Percentiles rank a stretch among this genome's conserved stretches.
phyloP scores from a whole-genome alignment of 78 protist genomes.

The Chrysochromulina parva region DNA sequence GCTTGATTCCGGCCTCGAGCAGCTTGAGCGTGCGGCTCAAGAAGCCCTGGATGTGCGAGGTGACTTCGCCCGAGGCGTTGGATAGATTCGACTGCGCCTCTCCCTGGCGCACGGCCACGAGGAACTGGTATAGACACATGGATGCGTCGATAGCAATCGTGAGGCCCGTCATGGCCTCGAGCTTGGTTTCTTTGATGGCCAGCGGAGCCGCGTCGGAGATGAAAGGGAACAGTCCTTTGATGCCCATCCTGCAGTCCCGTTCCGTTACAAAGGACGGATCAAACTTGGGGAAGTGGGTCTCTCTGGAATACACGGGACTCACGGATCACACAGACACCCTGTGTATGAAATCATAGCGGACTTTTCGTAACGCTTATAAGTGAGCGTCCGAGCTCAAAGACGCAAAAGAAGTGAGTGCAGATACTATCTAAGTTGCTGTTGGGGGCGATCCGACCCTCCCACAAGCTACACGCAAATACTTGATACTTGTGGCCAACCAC shows the following conservation, averaged over 20 bases:
- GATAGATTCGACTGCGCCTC: slow-evolving; percentile 57
- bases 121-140: slow-evolving; percentile 94
- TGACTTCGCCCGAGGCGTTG: slow-evolving; percentile 84
- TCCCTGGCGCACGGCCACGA: slow-evolving; percentile 43
- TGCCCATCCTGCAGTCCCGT: slow-evolving; percentile 83
- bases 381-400: too few species aligned
- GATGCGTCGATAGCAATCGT: slow-evolving; percentile 95
- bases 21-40: slow-evolving; percentile 88
- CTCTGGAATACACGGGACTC: too few species aligned
- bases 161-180: slow-evolving; percentile 71
- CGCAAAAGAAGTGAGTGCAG: too few species aligned
- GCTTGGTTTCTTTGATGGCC: slow-evolving; percentile 54
- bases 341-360: too few species aligned
- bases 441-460: too few species aligned
- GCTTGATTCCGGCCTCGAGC: slow-evolving; percentile 91
- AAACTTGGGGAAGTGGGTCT: too few species aligned
- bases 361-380: too few species aligned
- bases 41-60: slow-evolving; percentile 92
- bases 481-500: too few species aligned
- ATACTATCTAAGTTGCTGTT: too few species aligned
- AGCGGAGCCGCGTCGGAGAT: slow-evolving; percentile 80
- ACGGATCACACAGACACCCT: too few species aligned
- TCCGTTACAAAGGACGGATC: too few species aligned
- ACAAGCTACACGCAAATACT: too few species aligned
- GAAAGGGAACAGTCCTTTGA: slow-evolving; percentile 81